Base-by-base conservation (phyloP, 768 basidiomycete species). In the Agrocybe pediades region DNA sequence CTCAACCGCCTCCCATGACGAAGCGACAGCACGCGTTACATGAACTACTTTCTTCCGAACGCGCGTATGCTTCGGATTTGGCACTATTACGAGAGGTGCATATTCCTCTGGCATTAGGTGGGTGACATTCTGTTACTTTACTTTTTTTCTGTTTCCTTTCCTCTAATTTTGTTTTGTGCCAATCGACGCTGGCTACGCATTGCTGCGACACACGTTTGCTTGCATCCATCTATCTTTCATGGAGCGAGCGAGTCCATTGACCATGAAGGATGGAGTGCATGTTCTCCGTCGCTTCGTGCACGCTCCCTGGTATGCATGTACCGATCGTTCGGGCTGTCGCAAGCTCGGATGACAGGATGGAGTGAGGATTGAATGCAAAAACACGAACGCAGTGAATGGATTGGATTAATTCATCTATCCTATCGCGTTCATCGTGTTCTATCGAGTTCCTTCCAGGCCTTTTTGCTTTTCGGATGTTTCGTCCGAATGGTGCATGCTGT, bases 11-110 rank as follows among this genome's bases (percentile, higher is more conserved):
- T n/a, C 62, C 70, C 19, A 74, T 84, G 63, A 79, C 86, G 23
- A 92, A 92, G 71, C 81, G 92, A 30, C 78, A 83, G 20, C 87
- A 93, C 66, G 90, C 90, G 8, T 73, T 93, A 19, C 80, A 83
- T 46, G 92, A 94, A 59, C 70, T 94, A 23, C 77, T 93, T 41
- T 83, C 86, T 9, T 89, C 88, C 19, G 91, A 94, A 64, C 77
- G 88, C 23, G 87, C 88, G 1, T 92, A 92, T 68, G 86, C 91
- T 11, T 85, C 84, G n/a, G 92, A 93, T 74, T 75, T 94, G 23
- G 86, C 86, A 15, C 74, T 92, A 49, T 84, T 93, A 57, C 78
- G 86, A 49, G 86, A 89, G 55, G 79, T 92, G 21, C 86, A 93
- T 60, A 85, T 92, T 36, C 90, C 90, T 6, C 70, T 91, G 48